These are phyloP conservation scores for Gaultheria prostrata DNA, from an alignment of 148 eudicot genomes.

Conservation along the genomic window DNA sequence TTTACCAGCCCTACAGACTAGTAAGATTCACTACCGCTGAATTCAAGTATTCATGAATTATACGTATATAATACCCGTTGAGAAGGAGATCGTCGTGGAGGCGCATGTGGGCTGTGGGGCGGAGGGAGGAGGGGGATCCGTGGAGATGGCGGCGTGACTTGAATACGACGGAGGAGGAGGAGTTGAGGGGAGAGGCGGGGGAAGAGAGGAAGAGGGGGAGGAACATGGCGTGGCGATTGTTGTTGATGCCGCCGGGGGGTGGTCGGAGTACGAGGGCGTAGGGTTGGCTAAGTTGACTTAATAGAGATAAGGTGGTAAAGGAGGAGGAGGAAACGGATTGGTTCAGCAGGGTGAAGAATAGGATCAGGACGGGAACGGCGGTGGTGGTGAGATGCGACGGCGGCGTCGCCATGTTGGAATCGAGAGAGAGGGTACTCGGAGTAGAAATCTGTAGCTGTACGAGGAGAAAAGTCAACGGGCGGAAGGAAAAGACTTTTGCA, in stretches of 20 bases:
- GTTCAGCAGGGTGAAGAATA: conserved; percentile 12
- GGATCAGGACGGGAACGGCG: conserved; percentile 4
- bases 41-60: background rate
- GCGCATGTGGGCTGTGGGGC: conserved; percentile 63
- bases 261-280: conserved; percentile 20
- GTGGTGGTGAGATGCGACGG: conserved; percentile 32
- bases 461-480: background rate
- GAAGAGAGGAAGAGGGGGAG: conserved; percentile 59
- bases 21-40: background rate
- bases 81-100: conserved; percentile 82
- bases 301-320: conserved; percentile 1
- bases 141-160: conserved; percentile 53
- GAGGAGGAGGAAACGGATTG: conserved; percentile 21
- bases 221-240: conserved; percentile 36
- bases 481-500: background rate
- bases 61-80: conserved; percentile 51
- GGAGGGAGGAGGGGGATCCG: conserved; percentile 25
- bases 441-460: background rate
- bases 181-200: conserved; percentile 26
- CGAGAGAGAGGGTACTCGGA: background rate
- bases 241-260: conserved; percentile 16
- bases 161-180: conserved; percentile 17
- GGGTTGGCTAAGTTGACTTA: background rate
- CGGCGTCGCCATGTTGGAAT: conserved; percentile 17
- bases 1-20: too few species aligned